Base-by-base conservation (phyloP, 2,329 filamentous ascomycete genomes). In the Salinomyces thailandicus region DNA sequence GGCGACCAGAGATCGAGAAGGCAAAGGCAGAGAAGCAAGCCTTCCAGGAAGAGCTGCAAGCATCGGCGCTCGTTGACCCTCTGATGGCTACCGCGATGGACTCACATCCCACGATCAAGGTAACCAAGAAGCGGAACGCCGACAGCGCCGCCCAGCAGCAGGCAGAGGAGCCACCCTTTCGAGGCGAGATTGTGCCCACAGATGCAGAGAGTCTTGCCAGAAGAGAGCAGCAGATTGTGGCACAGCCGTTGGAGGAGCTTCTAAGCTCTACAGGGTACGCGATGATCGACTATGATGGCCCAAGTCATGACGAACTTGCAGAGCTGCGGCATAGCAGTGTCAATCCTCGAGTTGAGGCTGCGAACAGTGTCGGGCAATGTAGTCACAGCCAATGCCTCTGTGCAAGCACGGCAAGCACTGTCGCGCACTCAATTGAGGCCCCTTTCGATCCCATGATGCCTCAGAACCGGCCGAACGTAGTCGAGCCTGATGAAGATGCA, bases 181-280 rank as follows among this genome's bases (percentile, higher is more conserved):
- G 55, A 1, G 54, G 45, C 15, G 44, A 47, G 20, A 48, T 58
- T 14, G 43, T 58, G 22, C 38, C 49, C 8, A 54, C 52, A 12
- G 54, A 55, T 26, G 47, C 56, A 22, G 43, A 49, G 5, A 42
- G 48, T 18, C 49, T 61, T 7, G 43, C 41, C 8, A 38, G 49
- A 15, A 39, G 56, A 24, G 53, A 59, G 31, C 48, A 48, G 17
- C 48, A 52, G 33, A 58, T 60, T 26, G 43, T 49, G 7, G 52
- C 61, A n/a, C 55, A 56, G 22, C 51, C 63, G 1, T 54, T 69
- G 6, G 59, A 66, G 7, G 56, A 67, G 20, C 50, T 69, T 13
- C 51, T 69, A 9, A 50, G 59, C 16, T 57, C 52, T n/a, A 49
- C 61, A 18, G 65, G 64, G 12, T 67, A 68, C 35, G 41, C 44